Percentiles rank a stretch among this genome's conserved stretches.
Conservation (phyloP, 2,329 filamentous ascomycete species). For the Colletotrichum brevisporum region DNA sequence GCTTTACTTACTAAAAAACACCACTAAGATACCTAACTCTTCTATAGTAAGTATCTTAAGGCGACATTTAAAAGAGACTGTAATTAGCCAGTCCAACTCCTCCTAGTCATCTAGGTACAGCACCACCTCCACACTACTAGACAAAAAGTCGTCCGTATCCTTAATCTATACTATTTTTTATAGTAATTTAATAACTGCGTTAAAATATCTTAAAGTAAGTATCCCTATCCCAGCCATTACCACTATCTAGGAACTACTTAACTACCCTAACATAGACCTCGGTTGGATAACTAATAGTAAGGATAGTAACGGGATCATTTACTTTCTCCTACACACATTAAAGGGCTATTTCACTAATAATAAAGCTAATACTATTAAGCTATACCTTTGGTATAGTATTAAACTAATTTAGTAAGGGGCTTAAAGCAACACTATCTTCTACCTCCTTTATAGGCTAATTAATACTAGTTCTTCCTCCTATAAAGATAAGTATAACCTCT, state of each 20-base stretch:
- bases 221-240: not conserved
- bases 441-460: constrained; percentile 2
- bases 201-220: not conserved
- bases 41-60: not conserved
- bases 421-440: not conserved
- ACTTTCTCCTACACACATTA: constrained; percentile 15
- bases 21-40: not conserved
- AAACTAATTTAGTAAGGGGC: constrained; percentile 1
- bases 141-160: not conserved
- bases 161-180: not conserved
- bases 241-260: not conserved
- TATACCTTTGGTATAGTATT: not conserved
- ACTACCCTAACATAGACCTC: not conserved
- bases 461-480: not conserved
- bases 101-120: not conserved
- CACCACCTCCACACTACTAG: not conserved
- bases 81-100: not conserved
- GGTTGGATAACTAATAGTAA: not conserved
- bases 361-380: constrained; percentile 7
- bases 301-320: not conserved
- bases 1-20: too few species aligned
- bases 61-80: not conserved
- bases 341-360: not conserved
- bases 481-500: constrained; percentile 4
- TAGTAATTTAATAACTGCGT: not conserved